Evolutionary conservation across 1,139 yeast genomes (phyloP).

Genomic region (Hanseniaspora uvarum): DNA sequence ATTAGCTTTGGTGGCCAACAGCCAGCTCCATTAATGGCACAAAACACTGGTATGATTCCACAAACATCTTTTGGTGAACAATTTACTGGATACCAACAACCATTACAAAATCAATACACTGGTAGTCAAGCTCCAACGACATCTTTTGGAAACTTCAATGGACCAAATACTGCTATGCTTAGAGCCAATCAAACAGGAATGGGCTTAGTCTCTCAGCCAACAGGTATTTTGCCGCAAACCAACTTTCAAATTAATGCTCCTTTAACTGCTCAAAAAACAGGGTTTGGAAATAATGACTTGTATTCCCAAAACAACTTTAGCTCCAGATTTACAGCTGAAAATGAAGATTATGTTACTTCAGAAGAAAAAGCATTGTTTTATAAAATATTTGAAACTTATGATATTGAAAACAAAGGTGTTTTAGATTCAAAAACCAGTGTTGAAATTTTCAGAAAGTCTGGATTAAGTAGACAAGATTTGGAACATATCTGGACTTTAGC

Average conservation of each 20-base stretch:
- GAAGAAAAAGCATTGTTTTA: slow-evolving; percentile 83
- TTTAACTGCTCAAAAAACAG: slow-evolving; percentile 46
- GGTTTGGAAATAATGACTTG: slow-evolving; percentile 34
- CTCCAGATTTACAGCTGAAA: slow-evolving; percentile 44
- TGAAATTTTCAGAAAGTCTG: slow-evolving; percentile 79
- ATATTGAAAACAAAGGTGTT: slow-evolving; percentile 52
- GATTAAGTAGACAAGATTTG: slow-evolving; percentile 71
- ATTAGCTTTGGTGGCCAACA: slow-evolving; percentile 19
- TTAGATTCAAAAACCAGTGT: slow-evolving; percentile 78
- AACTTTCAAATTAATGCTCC: slow-evolving; percentile 30
- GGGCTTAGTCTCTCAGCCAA: slow-evolving; percentile 35
- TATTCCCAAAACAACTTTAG: slow-evolving; percentile 29
- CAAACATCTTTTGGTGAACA: slow-evolving; percentile 31
- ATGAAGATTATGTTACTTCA: slow-evolving; percentile 44
- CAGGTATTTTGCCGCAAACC: slow-evolving; percentile 33
- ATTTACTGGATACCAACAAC: slow-evolving; percentile 30
- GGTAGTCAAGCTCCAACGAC: slow-evolving; percentile 27
- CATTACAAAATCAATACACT: slow-evolving; percentile 20
- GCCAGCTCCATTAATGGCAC: slow-evolving; percentile 26
- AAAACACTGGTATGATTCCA: slow-evolving; percentile 16
- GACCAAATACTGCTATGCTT: slow-evolving; percentile 26
- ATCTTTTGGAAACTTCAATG: slow-evolving; percentile 26
- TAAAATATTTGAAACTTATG: slow-evolving; percentile 83
- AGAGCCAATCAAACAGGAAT: slow-evolving; percentile 37
- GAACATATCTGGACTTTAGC: slow-evolving; percentile 84